Conservation (phyloP, 2,329 filamentous ascomycete genomes). For the Helminthosporium solani region DNA sequence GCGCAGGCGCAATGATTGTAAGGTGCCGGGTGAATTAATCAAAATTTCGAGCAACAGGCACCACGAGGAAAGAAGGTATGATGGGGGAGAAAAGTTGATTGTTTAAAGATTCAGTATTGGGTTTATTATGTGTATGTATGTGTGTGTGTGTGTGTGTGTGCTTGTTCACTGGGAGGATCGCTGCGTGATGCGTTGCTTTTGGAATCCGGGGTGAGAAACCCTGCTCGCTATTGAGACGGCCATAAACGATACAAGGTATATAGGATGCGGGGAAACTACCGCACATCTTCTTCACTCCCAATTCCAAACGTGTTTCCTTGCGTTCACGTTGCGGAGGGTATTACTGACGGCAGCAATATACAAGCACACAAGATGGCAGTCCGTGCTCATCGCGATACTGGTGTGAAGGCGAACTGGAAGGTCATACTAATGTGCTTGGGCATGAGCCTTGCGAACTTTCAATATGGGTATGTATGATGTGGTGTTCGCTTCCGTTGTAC, state of each 20-base stretch:
- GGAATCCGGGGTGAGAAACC: not conserved
- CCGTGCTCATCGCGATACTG: conserved; percentile 1
- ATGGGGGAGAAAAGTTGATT: too few relatives aligned
- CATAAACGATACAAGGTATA: not conserved
- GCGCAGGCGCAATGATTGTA: not conserved
- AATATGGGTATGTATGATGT: conserved; percentile 6
- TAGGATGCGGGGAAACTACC: not conserved
- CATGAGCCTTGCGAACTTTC: conserved; percentile 8
- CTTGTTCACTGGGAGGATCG: too few relatives aligned
- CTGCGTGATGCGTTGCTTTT: too few relatives aligned
- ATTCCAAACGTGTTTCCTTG: too few relatives aligned
- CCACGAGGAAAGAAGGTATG: too few relatives aligned
- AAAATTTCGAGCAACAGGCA: too few relatives aligned
- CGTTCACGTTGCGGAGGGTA: too few relatives aligned
- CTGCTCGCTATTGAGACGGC: not conserved
- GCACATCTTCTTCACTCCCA: too few relatives aligned
- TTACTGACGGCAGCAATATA: not conserved
- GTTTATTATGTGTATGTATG: too few relatives aligned
- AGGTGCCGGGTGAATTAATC: too few relatives aligned
- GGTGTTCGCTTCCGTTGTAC: not conserved
- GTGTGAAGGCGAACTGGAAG: conserved; percentile 7
- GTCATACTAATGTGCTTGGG: conserved; percentile 9
- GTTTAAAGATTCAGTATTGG: too few relatives aligned
- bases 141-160: too few relatives aligned
- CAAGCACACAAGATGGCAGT: not conserved